A percentile compares a stretch with the other conserved stretches of the same genome.
These are phyloP conservation scores for Trichothecium sympodiale DNA, from an alignment of 2,329 filamentous ascomycete genomes.

Conservation along the genomic window DNA sequence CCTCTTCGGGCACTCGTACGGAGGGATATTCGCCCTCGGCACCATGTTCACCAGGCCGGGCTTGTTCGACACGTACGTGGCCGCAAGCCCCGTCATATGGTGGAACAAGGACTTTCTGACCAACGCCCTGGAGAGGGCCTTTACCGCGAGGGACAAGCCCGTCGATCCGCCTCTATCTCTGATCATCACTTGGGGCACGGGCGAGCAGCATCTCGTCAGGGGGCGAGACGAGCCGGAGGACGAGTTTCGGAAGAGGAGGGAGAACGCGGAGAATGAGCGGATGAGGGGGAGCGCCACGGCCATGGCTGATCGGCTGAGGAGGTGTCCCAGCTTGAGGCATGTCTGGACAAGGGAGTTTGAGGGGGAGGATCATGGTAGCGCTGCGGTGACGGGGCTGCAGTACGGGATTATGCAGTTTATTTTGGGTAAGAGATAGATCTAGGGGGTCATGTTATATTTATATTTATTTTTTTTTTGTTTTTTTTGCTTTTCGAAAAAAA, in stretches of 20 bases:
- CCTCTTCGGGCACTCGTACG: slow-evolving; percentile 37
- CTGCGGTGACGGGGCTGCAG: slow-evolving; percentile 5
- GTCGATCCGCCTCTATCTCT: slow-evolving; percentile 16
- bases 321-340: slow-evolving; percentile 8
- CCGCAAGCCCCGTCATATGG: slow-evolving; percentile 34
- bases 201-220: slow-evolving; percentile 18
- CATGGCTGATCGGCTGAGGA: slow-evolving; percentile 10
- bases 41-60: slow-evolving; percentile 26
- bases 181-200: slow-evolving; percentile 18
- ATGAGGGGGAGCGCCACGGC: slow-evolving; percentile 5
- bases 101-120: slow-evolving; percentile 33
- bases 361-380: slow-evolving; percentile 13
- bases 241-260: slow-evolving; percentile 16
- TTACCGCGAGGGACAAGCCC: slow-evolving; percentile 9
- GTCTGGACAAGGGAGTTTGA: slow-evolving; percentile 14
- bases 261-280: slow-evolving; percentile 10
- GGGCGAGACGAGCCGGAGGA: slow-evolving; percentile 16
- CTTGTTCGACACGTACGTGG: slow-evolving; percentile 31
- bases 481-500: no score
- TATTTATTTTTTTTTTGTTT: no score
- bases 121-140: slow-evolving; percentile 15
- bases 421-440: background rate
- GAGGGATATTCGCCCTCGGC: slow-evolving; percentile 35
- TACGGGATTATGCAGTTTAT: slow-evolving; percentile 4
- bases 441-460: no score